Evolutionary conservation across 2,329 filamentous ascomycete species (phyloP), one percentile per base, ranked within the genome.

Genomic region (Aureobasidium sp.): DNA sequence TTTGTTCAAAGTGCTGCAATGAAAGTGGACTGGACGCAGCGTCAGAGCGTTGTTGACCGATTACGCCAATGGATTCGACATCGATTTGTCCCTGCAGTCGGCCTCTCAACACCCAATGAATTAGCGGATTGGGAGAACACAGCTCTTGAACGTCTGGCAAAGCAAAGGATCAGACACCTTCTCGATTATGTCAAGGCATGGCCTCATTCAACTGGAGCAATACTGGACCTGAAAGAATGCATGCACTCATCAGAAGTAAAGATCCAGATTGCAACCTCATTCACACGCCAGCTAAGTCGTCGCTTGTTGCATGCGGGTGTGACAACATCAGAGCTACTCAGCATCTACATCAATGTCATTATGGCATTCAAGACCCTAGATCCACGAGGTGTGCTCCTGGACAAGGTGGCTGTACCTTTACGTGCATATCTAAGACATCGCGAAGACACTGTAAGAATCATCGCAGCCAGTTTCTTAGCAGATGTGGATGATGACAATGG

Each of bases 161-260:
- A 37, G 71, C 90, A 49, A 32, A 63, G 61, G 48, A 45, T 57
- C 63, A 78, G 85, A 88, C 67, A 91, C 68, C 77, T 94, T 10
- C 93, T 91, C 68, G 88, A 92, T 68, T 91, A 93, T 69, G 85
- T 91, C 49, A 80, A 89, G 62, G 79, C 82, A 61, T 94, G 89
- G 89, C 88, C 89, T 4, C 74, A 81, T 39, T 90, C 87, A 66
- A 79, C 82, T 60, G 86, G 86, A 2, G 90, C 87, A 1, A 80
- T 94, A 3, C 82, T 90, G 34, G 90, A 94, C 69, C 82, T 93
- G 64, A 83, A 83, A 39, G 69, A 70, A 45, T 82, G 87, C 49
- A 82, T 90, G 34, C 88, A 84, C 11, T 86, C 86, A 1, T 81
- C 87, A 3, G 82, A 85, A 61, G 82, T 85, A 37, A 86, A 90